Base-by-base conservation (phyloP, 2,329 filamentous ascomycete genomes). In the Verticillium tricorpus region DNA sequence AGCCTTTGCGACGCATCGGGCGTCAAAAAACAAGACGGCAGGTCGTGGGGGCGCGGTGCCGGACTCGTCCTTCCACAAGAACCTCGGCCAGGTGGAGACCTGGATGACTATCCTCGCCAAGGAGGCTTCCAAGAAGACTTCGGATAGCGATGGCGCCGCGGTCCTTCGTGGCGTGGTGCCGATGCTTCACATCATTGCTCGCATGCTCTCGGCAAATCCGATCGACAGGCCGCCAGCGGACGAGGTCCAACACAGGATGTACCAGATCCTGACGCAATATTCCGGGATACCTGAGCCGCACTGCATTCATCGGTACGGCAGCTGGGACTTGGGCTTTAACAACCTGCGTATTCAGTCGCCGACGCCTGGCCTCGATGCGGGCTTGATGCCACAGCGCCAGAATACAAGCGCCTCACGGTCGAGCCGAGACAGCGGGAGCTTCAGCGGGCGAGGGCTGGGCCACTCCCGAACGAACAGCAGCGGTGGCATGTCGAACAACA, bases 1-100 rank as follows among this genome's bases (percentile, higher is more conserved):
- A 58, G 83, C 87, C 31, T 92, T 92, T 69, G 79, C 85, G 37
- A 81, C 85, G 28, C 87, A 91, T 70, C 86, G 90, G 6, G 82
- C 85, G 1, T 82, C 85, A 3, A 88, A 87, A 69, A 86, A 89
- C 70, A 88, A 87, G 70, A 82, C 76, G 50, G 73, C 81, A 15
- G 82, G 82, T 0, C 77, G 83, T 28, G 85, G 85, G 34, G 86
- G 85, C 14, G 86, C 85, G 6, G 82, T 88, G 1, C 80, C 83
- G 8, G 89, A 92, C 73, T 82, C 88, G 0, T 90, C 88, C 0
- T 93, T 90, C 72, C 89, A 92, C 73, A 84, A 84, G 65, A 91
- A 92, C 67, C 77, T 89, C 1, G 82, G 84, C 17, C 88, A 90
- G 71, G 82, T 92, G 2, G 84, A 89, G 65, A 80, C 79, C 15